These are phyloP conservation scores for Fusarium newnesense DNA, from an alignment of 2,329 filamentous ascomycete genomes.

Conservation along the genomic window DNA sequence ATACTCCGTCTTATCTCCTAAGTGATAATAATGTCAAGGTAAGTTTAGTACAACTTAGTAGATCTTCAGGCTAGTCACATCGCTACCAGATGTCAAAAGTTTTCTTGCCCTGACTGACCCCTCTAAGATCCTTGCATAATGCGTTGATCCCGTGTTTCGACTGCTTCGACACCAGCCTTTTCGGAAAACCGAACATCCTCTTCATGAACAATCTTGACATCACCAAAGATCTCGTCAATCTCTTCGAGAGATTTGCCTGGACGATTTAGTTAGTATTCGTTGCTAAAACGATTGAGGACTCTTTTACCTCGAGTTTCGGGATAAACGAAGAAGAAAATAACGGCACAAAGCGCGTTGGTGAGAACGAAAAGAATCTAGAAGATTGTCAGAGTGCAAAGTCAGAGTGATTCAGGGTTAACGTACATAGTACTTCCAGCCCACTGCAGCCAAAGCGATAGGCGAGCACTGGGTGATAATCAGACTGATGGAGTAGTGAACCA, in stretches of 20 bases:
- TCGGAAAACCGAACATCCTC: conserved; percentile 38
- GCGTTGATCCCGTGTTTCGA: background rate
- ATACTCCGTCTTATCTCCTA: too few relatives aligned
- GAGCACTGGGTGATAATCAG: conserved; percentile 55
- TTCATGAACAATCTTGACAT: conserved; percentile 45
- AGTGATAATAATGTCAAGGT: too few relatives aligned
- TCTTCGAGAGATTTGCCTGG: conserved; percentile 54
- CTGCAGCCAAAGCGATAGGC: conserved; percentile 51
- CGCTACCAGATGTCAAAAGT: too few relatives aligned
- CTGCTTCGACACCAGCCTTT: conserved; percentile 16
- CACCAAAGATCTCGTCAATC: conserved; percentile 54
- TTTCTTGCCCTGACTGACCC: too few relatives aligned
- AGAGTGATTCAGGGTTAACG: background rate
- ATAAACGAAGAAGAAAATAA: conserved; percentile 50
- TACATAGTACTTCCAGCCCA: conserved; percentile 56
- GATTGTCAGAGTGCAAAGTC: rapidly evolving
- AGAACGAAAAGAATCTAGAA: conserved; percentile 52
- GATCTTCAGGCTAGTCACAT: too few relatives aligned
- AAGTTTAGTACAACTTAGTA: too few relatives aligned
- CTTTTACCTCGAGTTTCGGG: conserved; percentile 51
- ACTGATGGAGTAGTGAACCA: conserved; percentile 55
- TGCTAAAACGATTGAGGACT: rapidly evolving
- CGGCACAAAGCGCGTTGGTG: conserved; percentile 51
- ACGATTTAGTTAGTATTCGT: conserved; percentile 1
- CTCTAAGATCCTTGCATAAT: background rate